phyloP scores from a whole-genome alignment of 805 yeast genomes.

The Starmera pachycereana region DNA sequence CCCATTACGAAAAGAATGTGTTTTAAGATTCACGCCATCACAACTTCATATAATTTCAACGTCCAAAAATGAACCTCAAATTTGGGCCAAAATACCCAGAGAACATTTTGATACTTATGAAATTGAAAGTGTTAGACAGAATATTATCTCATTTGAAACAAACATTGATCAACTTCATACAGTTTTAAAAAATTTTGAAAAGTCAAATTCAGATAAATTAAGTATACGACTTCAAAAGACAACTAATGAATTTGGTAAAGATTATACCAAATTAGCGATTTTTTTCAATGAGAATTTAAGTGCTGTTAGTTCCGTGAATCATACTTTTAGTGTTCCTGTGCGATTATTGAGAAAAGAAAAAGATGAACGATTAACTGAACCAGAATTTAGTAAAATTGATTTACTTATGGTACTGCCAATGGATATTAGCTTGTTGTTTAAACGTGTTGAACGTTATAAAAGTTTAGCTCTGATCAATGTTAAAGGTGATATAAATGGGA shows the following conservation, averaged over 20 bases:
- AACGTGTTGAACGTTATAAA: conserved; percentile 56
- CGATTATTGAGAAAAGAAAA: conserved; percentile 45
- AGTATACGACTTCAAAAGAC: conserved; percentile 38
- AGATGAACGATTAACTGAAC: conserved; percentile 49
- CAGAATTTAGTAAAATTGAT: conserved; percentile 45
- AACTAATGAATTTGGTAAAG: conserved; percentile 18
- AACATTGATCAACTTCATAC: conserved; percentile 51
- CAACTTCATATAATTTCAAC: conserved; percentile 42
- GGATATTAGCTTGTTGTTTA: conserved; percentile 43
- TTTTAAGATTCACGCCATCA: conserved; percentile 42
- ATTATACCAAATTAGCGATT: conserved; percentile 44
- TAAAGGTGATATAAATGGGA: conserved; percentile 38
- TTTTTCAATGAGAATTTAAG: conserved; percentile 38
- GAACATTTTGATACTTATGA: conserved; percentile 22
- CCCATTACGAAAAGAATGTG: conserved; percentile 42
- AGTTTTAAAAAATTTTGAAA: conserved; percentile 46
- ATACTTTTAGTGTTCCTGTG: conserved; percentile 65
- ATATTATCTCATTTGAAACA: conserved; percentile 48
- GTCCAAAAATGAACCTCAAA: conserved; percentile 48
- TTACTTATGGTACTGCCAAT: conserved; percentile 39
- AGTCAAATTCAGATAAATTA: conserved; percentile 38
- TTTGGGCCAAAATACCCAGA: conserved; percentile 49
- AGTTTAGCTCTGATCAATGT: conserved; percentile 40
- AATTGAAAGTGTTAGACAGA: conserved; percentile 37
- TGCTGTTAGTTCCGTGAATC: conserved; percentile 39